Percentiles rank a stretch among this genome's conserved stretches.
Conservation (phyloP, 768 basidiomycete species). For the Agaricus subrufescens region DNA sequence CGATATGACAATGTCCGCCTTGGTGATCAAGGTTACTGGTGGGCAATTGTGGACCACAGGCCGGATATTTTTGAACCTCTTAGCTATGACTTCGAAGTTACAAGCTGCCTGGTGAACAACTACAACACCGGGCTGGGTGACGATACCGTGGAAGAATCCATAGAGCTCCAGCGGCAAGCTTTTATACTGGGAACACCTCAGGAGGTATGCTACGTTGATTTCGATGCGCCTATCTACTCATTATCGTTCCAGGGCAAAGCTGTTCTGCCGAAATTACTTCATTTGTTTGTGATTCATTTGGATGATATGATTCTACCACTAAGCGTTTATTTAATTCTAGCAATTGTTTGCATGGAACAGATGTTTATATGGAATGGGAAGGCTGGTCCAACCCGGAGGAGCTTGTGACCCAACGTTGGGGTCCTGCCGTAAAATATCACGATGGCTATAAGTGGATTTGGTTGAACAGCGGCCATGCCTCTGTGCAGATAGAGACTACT, state of each 20-base stretch:
- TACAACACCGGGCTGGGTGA: conserved; percentile 40
- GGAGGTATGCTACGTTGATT: conserved; percentile 18
- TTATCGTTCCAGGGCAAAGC: conserved; percentile 22
- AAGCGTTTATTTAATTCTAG: conserved; percentile 10
- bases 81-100: conserved; percentile 43
- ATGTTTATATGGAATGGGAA: conserved; percentile 39
- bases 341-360: conserved; percentile 39
- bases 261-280: conserved; percentile 42
- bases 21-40: conserved; percentile 51
- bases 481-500: conserved; percentile 24
- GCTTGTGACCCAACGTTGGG: conserved; percentile 36
- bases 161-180: conserved; percentile 29
- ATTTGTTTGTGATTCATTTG: conserved; percentile 37
- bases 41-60: conserved; percentile 43
- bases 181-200: conserved; percentile 34
- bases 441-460: conserved; percentile 48
- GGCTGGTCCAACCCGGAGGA: conserved; percentile 41
- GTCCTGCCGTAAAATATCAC: conserved; percentile 39
- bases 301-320: not conserved
- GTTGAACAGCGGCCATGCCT: conserved; percentile 30
- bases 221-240: not conserved
- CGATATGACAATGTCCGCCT: conserved; percentile 40
- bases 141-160: conserved; percentile 28
- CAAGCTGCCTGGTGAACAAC: conserved; percentile 43
- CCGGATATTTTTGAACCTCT: conserved; percentile 38